phyloP scores from a whole-genome alignment of 2,329 filamentous ascomycete genomes.

The Sclerotinia glacialis region DNA sequence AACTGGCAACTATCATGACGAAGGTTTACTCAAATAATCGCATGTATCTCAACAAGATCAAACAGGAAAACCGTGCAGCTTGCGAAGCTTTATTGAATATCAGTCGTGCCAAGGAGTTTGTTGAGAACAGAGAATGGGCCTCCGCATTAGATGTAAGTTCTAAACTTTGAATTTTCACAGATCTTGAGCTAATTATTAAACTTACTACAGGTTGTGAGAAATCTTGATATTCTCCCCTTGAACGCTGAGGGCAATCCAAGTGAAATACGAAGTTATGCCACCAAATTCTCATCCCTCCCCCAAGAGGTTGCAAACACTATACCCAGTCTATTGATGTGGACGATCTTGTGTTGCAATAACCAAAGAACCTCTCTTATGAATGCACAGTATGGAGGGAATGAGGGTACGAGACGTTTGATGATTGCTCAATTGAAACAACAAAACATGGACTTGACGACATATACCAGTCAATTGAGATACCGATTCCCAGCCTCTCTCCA shows the following conservation, averaged over 20 bases:
- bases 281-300: conserved; percentile 75
- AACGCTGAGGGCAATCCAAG: conserved; percentile 71
- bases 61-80: conserved; percentile 54
- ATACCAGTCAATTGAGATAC: conserved; percentile 89
- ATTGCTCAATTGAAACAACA: conserved; percentile 72
- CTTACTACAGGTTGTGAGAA: conserved; percentile 64
- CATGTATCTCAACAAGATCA: conserved; percentile 60
- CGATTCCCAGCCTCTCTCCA: conserved; percentile 83
- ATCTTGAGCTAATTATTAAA: conserved; percentile 31
- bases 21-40: conserved; percentile 59
- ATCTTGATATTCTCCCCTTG: conserved; percentile 76
- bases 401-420: conserved; percentile 60
- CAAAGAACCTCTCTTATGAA: conserved; percentile 70
- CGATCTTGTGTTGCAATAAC: conserved; percentile 78
- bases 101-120: conserved; percentile 56
- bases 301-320: conserved; percentile 84
- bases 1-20: conserved; percentile 61
- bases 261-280: conserved; percentile 74
- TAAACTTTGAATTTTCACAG: conserved; percentile 14
- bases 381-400: conserved; percentile 72
- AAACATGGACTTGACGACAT: conserved; percentile 87
- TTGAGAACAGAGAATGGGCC: conserved; percentile 58
- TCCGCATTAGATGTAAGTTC: conserved; percentile 63
- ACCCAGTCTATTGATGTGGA: conserved; percentile 91
- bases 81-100: conserved; percentile 59